A percentile compares a stretch with the other conserved stretches of the same genome.
phyloP scores from a whole-genome alignment of 257 asterid genomes.

The Fraxinus americana region DNA sequence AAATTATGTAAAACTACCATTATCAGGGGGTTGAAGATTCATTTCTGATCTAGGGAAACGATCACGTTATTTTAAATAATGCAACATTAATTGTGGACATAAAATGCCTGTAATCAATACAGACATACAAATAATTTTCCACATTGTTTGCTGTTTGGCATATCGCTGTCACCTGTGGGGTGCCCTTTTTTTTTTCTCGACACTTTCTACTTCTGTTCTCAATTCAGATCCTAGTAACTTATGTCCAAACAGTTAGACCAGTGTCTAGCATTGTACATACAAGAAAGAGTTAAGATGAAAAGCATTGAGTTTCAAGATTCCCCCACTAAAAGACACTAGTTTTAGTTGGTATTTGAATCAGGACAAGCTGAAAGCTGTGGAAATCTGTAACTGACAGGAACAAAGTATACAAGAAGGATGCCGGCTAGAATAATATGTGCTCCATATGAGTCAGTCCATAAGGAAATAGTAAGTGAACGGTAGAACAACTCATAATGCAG shows the following conservation, averaged over 20 bases:
- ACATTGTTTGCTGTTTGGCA: background rate
- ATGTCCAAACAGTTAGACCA: background rate
- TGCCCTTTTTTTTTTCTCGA: background rate
- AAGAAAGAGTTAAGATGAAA: background rate
- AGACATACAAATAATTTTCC: background rate
- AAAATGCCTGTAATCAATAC: background rate
- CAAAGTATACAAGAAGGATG: conserved; percentile 1
- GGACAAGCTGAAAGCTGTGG: background rate
- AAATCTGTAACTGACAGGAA: background rate
- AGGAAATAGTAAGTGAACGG: background rate
- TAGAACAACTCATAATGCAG: conserved; percentile 9
- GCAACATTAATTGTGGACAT: background rate
- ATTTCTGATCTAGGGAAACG: background rate
- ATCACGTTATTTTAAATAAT: no score
- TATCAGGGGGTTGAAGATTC: no score
- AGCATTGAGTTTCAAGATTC: background rate
- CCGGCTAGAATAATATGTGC: conserved; percentile 17
- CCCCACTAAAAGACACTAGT: background rate
- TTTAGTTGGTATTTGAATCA: background rate
- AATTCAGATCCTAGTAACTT: background rate
- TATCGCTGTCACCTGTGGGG: background rate
- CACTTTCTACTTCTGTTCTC: background rate
- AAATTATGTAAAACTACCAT: no score
- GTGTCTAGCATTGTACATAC: background rate
- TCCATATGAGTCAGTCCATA: conserved; percentile 1